Base-by-base conservation (phyloP, 306 rosid species). In the Acacia crassicarpa region DNA sequence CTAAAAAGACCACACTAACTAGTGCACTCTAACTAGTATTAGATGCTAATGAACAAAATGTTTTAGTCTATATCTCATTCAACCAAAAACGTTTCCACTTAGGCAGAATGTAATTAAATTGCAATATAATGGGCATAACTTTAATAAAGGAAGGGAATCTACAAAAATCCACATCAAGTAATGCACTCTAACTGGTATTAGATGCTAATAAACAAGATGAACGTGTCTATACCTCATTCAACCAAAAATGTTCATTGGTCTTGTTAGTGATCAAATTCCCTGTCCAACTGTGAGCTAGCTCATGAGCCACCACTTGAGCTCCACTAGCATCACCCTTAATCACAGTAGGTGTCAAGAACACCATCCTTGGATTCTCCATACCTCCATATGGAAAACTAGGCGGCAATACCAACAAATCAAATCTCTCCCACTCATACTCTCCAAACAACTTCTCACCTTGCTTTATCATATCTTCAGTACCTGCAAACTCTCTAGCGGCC, bases 361-460 rank as follows among this genome's bases (percentile, higher is more conserved):
- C 91, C 97, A 95, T 92, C 87, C 93, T 92, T 4, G 99, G 99
- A 80, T 95, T 95, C 92, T 95, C 99, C 99, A 95, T 95, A 0
- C 98, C 99, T 2, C 91, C 98, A 70, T 91, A 92, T 8, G 96
- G 98, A 85, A 95, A 95, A 88, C 99, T 95, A 5, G 98, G 94
- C 0, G 99, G 98, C 86, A 95, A 80, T 45, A 95, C 99, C 74
- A 95, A 74, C 76, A 95, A 67, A 83, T 95, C 99, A 73, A 95
- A 95, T 35, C 98, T 85, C 83, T 88, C 99, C 99, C 99, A 95
- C 0, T 86, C 96, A 61, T 92, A 95, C 0, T 85, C 76, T 43
- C 97, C 98, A 75, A 92, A 93, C 65, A 95, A 61, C 76, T n/a
- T 87, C 88, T 93, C 98, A 1, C 97, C 98, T 81, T 93, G 93